Conservation (phyloP, 805 yeast species). For the Candida ipomoeae region DNA sequence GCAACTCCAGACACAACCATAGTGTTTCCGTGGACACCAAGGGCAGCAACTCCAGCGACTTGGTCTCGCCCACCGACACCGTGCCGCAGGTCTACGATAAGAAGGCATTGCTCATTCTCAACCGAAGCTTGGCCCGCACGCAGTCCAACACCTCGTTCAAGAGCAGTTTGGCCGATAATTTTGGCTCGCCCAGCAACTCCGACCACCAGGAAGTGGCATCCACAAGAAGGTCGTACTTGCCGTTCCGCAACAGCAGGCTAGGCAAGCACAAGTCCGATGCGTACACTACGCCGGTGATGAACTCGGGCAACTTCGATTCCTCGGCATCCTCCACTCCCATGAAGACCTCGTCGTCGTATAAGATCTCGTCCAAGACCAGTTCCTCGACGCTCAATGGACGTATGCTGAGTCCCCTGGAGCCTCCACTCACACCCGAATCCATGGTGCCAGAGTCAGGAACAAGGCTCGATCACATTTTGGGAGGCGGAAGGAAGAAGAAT, state of each 20-base stretch:
- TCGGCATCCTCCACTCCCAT: conserved; percentile 8
- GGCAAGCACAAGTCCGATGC: conserved; percentile 19
- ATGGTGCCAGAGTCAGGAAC: conserved; percentile 10
- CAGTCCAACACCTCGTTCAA: conserved; percentile 76
- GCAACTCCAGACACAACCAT: conserved; percentile 22
- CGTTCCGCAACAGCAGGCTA: conserved; percentile 34
- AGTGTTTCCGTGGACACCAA: conserved; percentile 61
- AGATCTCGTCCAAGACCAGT: not conserved
- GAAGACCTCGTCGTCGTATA: conserved; percentile 3
- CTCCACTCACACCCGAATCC: conserved; percentile 9
- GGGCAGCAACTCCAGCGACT: conserved; percentile 39
- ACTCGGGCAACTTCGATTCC: conserved; percentile 7
- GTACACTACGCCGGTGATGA: conserved; percentile 10
- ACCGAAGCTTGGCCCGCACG: conserved; percentile 66
- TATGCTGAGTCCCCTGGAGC: conserved; percentile 12
- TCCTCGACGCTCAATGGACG: conserved; percentile 2
- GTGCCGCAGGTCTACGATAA: conserved; percentile 78
- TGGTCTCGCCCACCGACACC: conserved; percentile 54
- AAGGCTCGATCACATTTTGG: conserved; percentile 12
- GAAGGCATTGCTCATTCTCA: conserved; percentile 71
- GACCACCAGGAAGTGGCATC: conserved; percentile 14
- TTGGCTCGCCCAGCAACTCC: conserved; percentile 23
- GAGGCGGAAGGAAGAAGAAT: conserved; percentile 15
- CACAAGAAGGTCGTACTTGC: conserved; percentile 37
- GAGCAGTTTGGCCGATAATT: conserved; percentile 67